A percentile compares a stretch with the other conserved stretches of the same genome.
Conservation (phyloP, 2,329 filamentous ascomycete species). For the Pseudogymnoascus sp. region DNA sequence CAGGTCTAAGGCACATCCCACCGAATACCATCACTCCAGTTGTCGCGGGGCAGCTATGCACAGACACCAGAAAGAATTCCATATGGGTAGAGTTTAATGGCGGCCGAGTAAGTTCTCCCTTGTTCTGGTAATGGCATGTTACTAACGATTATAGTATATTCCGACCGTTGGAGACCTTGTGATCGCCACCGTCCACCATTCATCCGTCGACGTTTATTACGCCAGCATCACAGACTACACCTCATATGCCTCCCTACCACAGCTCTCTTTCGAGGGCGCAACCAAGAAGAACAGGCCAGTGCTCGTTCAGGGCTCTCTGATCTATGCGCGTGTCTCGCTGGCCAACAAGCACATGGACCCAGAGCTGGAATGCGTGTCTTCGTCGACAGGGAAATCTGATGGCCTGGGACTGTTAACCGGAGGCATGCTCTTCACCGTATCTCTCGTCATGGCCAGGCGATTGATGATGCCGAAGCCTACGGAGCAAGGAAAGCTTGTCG, state of each 20-base stretch:
- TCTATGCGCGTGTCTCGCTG: slow-evolving; percentile 77
- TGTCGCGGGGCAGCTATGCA: slow-evolving; percentile 57
- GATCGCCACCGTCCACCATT: slow-evolving; percentile 75
- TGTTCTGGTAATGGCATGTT: slow-evolving; percentile 26
- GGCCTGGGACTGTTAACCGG: slow-evolving; percentile 75
- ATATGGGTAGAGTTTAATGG: slow-evolving; percentile 66
- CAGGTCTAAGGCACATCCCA: slow-evolving; percentile 73
- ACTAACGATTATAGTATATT: slow-evolving; percentile 52
- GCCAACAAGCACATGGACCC: slow-evolving; percentile 78
- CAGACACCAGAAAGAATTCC: slow-evolving; percentile 64
- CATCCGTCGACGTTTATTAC: slow-evolving; percentile 67
- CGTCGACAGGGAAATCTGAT: slow-evolving; percentile 78
- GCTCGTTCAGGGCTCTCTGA: slow-evolving; percentile 63
- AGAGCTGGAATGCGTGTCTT: slow-evolving; percentile 82
- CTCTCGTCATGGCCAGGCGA: slow-evolving; percentile 70
- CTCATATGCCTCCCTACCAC: slow-evolving; percentile 61
- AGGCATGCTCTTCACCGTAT: slow-evolving; percentile 80
- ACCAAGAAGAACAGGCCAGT: slow-evolving; percentile 85
- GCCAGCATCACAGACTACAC: slow-evolving; percentile 64
- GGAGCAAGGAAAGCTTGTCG: slow-evolving; percentile 55
- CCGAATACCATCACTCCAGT: slow-evolving; percentile 64
- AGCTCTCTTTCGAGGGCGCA: slow-evolving; percentile 86
- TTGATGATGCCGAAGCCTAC: slow-evolving; percentile 56
- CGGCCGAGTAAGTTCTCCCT: slow-evolving; percentile 50
- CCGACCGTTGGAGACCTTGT: slow-evolving; percentile 77